Evolutionary conservation across 2,329 filamentous ascomycete species (phyloP).

Genomic region (Alternaria gansuensis): DNA sequence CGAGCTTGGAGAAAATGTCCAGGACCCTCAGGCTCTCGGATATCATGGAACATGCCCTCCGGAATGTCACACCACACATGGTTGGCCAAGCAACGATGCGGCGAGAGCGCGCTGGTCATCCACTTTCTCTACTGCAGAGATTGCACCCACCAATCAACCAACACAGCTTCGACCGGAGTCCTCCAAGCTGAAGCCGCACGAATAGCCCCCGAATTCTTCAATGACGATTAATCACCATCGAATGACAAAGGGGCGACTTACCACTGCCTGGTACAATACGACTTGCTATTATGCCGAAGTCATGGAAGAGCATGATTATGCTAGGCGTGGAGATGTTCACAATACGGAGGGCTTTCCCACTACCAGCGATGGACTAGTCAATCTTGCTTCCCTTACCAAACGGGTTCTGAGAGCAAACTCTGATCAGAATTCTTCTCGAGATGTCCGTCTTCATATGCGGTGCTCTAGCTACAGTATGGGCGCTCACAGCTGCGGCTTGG

Average conservation of each 20-base stretch:
- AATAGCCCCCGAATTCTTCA: not conserved
- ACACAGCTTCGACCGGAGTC: not conserved
- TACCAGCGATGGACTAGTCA: not conserved
- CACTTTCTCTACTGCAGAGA: not conserved
- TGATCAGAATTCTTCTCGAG: not conserved
- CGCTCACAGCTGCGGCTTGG: not conserved
- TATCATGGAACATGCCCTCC: conserved; percentile 15
- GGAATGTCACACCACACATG: conserved; percentile 22
- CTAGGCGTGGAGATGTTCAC: too few relatives aligned
- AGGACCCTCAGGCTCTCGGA: too few relatives aligned
- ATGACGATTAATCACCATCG: not conserved
- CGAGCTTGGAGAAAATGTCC: not conserved
- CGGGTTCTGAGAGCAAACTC: not conserved
- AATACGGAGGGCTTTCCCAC: not conserved
- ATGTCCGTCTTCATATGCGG: not conserved
- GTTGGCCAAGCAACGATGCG: not conserved
- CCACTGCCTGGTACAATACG: not conserved
- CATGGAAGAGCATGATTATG: not conserved
- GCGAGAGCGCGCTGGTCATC: not conserved
- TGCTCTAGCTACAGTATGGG: not conserved
- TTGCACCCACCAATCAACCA: not conserved
- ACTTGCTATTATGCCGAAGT: not conserved
- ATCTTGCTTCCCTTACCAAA: not conserved
- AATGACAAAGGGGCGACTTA: not conserved
- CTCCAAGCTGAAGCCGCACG: not conserved